These are phyloP conservation scores for Clonostachys solani DNA, from an alignment of 2,329 filamentous ascomycete species.

Conservation along the genomic window DNA sequence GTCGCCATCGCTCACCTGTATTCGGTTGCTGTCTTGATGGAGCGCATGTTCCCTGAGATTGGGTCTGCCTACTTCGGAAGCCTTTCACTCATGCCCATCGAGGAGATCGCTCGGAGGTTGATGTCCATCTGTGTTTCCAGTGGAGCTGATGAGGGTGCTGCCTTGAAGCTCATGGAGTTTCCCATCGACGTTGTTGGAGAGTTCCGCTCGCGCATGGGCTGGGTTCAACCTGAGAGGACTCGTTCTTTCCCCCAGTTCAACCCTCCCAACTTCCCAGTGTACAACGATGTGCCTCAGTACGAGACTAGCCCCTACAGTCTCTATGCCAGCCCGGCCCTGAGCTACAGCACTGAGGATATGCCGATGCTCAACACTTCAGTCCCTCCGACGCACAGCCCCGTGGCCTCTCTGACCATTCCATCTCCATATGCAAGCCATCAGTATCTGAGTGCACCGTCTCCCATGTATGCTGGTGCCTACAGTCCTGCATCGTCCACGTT, in stretches of 20 bases:
- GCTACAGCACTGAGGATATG: conserved; percentile 60
- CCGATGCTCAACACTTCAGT: conserved; percentile 47
- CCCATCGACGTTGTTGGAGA: conserved; percentile 65
- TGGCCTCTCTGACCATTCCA: conserved; percentile 52
- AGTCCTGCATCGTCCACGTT: conserved; percentile 61
- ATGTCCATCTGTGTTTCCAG: conserved; percentile 62
- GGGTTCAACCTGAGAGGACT: conserved; percentile 55
- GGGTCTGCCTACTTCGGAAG: conserved; percentile 84
- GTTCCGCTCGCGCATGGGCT: conserved; percentile 67
- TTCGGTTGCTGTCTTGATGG: conserved; percentile 79
- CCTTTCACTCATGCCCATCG: conserved; percentile 74
- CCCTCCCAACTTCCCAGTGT: conserved; percentile 48
- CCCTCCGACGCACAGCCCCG: conserved; percentile 38
- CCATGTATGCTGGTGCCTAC: conserved; percentile 52
- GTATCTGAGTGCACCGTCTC: conserved; percentile 61
- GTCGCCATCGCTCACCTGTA: conserved; percentile 90
- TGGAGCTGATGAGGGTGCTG: conserved; percentile 50
- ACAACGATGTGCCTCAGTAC: conserved; percentile 27
- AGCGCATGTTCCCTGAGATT: conserved; percentile 88
- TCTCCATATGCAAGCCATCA: conserved; percentile 51
- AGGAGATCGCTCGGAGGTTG: conserved; percentile 78
- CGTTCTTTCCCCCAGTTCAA: conserved; percentile 58
- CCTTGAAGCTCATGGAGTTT: conserved; percentile 66
- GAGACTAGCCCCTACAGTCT: conserved; percentile 38
- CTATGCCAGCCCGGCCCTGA: conserved; percentile 56